phyloP scores from a whole-genome alignment of 192 early-diverging fungal genomes.

The Coemansia reversa region DNA sequence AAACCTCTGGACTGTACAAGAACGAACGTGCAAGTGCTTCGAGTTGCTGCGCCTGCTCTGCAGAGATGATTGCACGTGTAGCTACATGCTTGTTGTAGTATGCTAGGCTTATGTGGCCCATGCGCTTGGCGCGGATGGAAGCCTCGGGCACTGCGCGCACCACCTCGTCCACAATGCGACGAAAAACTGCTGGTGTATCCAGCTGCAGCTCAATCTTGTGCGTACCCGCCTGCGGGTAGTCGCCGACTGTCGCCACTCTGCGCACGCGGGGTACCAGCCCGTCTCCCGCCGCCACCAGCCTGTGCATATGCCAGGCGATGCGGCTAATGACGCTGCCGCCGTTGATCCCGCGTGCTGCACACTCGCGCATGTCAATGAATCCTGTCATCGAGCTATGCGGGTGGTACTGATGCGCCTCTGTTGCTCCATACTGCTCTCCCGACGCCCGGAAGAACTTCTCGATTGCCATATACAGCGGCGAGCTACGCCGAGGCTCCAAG shows the following conservation, averaged over 20 bases:
- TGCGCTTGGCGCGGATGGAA: slow-evolving; percentile 30
- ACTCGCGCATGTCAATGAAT: slow-evolving; percentile 37
- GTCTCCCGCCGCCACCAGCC: neutral
- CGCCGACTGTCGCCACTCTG: slow-evolving; percentile 11
- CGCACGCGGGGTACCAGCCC: slow-evolving; percentile 7
- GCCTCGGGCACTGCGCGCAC: slow-evolving; percentile 24
- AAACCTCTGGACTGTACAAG: slow-evolving; percentile 8
- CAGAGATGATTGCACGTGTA: slow-evolving; percentile 19
- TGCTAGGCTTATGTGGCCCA: slow-evolving; percentile 40
- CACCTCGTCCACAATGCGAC: slow-evolving; percentile 22
- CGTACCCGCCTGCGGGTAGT: slow-evolving; percentile 44
- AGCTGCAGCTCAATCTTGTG: slow-evolving; percentile 45
- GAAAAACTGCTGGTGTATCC: slow-evolving; percentile 32
- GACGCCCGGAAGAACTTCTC: slow-evolving; percentile 35
- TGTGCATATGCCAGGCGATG: slow-evolving; percentile 22
- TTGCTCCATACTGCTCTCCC: slow-evolving; percentile 17
- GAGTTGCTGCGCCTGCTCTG: slow-evolving; percentile 13
- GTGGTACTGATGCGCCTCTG: slow-evolving; percentile 49
- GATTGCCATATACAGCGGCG: slow-evolving; percentile 35
- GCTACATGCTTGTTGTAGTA: slow-evolving; percentile 49
- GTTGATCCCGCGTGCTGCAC: neutral
- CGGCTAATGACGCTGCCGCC: slow-evolving; percentile 6
- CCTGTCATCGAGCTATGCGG: slow-evolving; percentile 53
- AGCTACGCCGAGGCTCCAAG: slow-evolving; percentile 34
- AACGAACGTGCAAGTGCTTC: slow-evolving; percentile 23